These are phyloP conservation scores for Cucurbita ficifolia DNA, from an alignment of 306 rosid genomes.

Conservation along the genomic window DNA sequence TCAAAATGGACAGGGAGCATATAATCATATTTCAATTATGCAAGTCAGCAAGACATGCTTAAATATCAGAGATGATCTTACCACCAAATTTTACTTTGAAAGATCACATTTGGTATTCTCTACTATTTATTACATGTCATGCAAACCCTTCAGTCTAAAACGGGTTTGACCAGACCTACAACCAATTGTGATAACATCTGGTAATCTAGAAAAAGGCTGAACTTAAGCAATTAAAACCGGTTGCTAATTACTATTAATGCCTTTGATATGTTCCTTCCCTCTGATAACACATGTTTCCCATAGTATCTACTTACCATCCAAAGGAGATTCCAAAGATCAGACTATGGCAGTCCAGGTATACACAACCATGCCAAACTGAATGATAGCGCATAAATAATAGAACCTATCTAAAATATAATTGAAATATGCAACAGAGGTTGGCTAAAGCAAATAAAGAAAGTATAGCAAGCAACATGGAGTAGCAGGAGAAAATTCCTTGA, in stretches of 20 bases:
- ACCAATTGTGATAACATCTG: not conserved
- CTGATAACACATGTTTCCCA: not conserved
- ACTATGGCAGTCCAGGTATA: not conserved
- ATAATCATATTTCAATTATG: not conserved
- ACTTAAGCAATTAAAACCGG: not conserved
- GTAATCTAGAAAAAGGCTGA: not conserved
- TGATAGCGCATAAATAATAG: not conserved
- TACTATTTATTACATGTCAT: not conserved
- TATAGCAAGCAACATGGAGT: not conserved
- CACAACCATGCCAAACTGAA: not conserved
- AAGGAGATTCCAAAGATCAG: not conserved
- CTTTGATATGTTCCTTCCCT: not conserved
- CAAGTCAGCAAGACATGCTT: not conserved
- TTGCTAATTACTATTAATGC: not conserved
- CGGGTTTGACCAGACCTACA: not conserved
- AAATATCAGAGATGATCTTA: not conserved
- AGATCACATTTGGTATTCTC: not conserved
- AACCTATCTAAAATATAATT: not conserved
- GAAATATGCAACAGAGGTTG: not conserved
- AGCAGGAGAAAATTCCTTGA: not conserved
- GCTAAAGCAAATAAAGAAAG: not conserved
- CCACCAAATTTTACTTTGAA: not conserved
- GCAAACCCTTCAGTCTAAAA: not conserved
- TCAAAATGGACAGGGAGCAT: not conserved
- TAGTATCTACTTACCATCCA: not conserved